Conservation (phyloP, 2,329 filamentous ascomycete genomes). For the Cladobotryum protrusum region DNA sequence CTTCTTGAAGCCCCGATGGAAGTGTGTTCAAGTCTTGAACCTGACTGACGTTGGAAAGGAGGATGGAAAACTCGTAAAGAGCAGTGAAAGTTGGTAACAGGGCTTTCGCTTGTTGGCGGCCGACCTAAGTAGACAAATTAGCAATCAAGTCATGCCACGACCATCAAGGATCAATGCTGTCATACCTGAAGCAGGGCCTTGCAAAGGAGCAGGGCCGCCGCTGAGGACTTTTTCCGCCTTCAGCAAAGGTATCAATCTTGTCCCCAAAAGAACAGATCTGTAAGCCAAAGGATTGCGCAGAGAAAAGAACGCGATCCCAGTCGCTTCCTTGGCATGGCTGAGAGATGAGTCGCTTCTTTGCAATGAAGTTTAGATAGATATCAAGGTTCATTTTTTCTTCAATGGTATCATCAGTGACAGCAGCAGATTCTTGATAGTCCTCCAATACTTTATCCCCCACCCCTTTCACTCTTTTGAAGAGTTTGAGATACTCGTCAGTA, state of each 20-base stretch:
- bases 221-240: constrained; percentile 10
- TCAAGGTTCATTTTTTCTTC: too few relatives aligned
- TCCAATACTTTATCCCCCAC: too few relatives aligned
- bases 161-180: constrained; percentile 25
- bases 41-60: constrained; percentile 31
- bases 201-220: constrained; percentile 14
- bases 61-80: constrained; percentile 32
- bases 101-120: constrained; percentile 31
- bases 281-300: constrained; percentile 36
- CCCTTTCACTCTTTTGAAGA: too few relatives aligned
- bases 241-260: constrained; percentile 23
- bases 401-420: background rate
- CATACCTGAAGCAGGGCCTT: too few relatives aligned
- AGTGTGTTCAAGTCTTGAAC: constrained; percentile 14
- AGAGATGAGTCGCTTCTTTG: constrained; percentile 33
- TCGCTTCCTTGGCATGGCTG: constrained; percentile 36
- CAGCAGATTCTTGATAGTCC: too few relatives aligned
- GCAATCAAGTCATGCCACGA: constrained; percentile 33
- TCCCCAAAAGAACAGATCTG: constrained; percentile 32
- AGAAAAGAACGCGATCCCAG: constrained; percentile 35
- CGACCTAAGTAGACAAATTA: constrained; percentile 26
- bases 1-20: constrained; percentile 12
- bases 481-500: too few relatives aligned
- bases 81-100: constrained; percentile 34
- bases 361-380: constrained; percentile 30